A percentile compares a stretch with the other conserved stretches of the same genome.
Conservation (phyloP, 2,329 filamentous ascomycete genomes). For the Aschersonia sp. region DNA sequence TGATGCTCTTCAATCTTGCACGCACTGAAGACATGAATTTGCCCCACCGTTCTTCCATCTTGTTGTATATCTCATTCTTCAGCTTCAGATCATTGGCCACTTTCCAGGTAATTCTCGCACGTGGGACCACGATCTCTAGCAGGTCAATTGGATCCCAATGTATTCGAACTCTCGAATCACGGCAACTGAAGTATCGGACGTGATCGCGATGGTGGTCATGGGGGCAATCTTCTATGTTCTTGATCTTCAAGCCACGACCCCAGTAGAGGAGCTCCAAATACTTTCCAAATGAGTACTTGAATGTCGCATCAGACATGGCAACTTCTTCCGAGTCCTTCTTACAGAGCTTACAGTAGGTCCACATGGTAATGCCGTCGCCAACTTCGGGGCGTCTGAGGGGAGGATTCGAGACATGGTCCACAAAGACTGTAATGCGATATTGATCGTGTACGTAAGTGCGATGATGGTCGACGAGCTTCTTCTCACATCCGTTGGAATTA, state of each 20-base stretch:
- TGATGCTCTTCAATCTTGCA: constrained; percentile 71
- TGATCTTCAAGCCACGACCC: constrained; percentile 68
- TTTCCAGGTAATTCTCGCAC: constrained; percentile 89
- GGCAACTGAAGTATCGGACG: constrained; percentile 80
- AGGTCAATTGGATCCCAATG: constrained; percentile 89
- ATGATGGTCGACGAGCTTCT: constrained; percentile 83
- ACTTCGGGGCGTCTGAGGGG: constrained; percentile 25
- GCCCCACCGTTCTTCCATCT: constrained; percentile 67
- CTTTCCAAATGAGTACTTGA: constrained; percentile 97
- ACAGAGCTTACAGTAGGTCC: constrained; percentile 91
- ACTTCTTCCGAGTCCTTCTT: constrained; percentile 79
- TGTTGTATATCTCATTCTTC: constrained; percentile 80
- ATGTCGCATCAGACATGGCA: constrained; percentile 85
- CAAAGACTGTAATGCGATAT: constrained; percentile 80
- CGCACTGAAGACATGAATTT: constrained; percentile 83
- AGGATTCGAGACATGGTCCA: constrained; percentile 44
- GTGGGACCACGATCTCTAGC: constrained; percentile 85
- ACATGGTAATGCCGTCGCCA: constrained; percentile 70
- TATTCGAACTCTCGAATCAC: constrained; percentile 71
- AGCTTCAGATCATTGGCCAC: constrained; percentile 85
- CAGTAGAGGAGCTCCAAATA: constrained; percentile 97
- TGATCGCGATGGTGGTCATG: constrained; percentile 91
- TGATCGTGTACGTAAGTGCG: constrained; percentile 95
- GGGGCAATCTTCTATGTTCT: constrained; percentile 56
- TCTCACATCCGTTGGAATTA: constrained; percentile 70